Evolutionary conservation across 2,329 filamentous ascomycete species (phyloP), one percentile per base, ranked within the genome.

Genomic region (Aaosphaeria arxii): DNA sequence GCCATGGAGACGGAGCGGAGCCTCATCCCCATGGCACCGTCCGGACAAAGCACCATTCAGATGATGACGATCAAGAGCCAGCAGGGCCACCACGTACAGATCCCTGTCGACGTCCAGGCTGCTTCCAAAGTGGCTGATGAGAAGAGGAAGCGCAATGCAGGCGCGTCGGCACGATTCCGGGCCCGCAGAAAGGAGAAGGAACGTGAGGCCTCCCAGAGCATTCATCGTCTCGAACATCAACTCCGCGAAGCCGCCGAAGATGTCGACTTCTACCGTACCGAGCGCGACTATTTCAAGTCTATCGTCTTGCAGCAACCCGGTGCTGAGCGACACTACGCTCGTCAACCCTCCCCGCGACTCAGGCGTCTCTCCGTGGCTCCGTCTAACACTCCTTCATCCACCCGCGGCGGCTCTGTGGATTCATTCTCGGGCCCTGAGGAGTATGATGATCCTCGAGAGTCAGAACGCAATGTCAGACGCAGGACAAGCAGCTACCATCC

Each of bases 111-210:
- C 64, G 84, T 88, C 40, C 87, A 89, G 57, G 87, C 89, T 59
- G 90, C 87, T 9, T 95, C 90, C 9, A 86, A 85, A 56, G 84
- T 89, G 59, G 88, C 89, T 36, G 88, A 94, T 61, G 89, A 95
- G 69, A 95, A 94, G 72, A 80, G 90, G 47, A 86, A 87, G 67
- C 82, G 89, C 44, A 95, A 95, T 62, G 90, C 90, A 38, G 88
- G 88, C 42, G 90, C 90, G 5, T 95, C 89, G 48, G 89, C 89
- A 42, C 81, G 90, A 50, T 94, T 95, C 56, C 82, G 90, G 47
- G 83, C 85, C 62, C 81, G 91, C 50, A 85, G 90, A 63, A 95
- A 95, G 72, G 88, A 91, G 62, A 86, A 87, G 66, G 88, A 92
- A 66, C 82, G 82, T 58, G 86, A 90, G 66, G 86, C 86, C 48